These are phyloP conservation scores for Argentina anserina DNA, from an alignment of 306 rosid species.

Conservation along the genomic window DNA sequence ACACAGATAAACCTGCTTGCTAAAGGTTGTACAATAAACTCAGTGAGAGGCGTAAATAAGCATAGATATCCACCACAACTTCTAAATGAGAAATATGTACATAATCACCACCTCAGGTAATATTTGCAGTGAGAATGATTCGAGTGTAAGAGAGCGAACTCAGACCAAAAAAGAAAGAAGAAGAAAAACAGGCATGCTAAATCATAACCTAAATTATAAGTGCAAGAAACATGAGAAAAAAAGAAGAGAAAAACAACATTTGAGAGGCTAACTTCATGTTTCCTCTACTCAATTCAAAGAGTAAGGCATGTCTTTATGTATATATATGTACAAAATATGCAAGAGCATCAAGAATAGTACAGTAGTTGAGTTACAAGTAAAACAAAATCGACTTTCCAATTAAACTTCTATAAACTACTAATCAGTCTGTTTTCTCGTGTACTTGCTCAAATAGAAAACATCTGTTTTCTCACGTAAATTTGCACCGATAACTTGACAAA, in stretches of 20 bases:
- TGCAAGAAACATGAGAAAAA: background rate
- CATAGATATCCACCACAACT: background rate
- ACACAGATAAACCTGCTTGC: background rate
- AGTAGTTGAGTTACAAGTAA: background rate
- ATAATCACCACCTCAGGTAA: background rate
- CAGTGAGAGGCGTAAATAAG: background rate
- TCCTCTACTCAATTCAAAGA: background rate
- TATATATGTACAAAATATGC: background rate
- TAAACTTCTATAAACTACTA: background rate
- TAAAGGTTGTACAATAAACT: background rate
- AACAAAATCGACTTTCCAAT: background rate
- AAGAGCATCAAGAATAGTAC: background rate
- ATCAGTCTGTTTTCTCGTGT: background rate
- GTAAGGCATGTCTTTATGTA: background rate
- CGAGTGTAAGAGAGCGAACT: background rate
- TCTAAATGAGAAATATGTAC: background rate
- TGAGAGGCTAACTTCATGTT: background rate
- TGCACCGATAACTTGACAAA: background rate
- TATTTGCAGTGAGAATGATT: no score
- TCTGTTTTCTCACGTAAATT: background rate
- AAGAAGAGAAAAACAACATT: background rate
- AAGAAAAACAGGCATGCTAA: background rate
- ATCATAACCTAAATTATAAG: background rate
- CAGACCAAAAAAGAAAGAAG: background rate
- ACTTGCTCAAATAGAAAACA: no score